Conservation (phyloP, 2,329 filamentous ascomycete genomes). For the Clarireedia sp. region DNA sequence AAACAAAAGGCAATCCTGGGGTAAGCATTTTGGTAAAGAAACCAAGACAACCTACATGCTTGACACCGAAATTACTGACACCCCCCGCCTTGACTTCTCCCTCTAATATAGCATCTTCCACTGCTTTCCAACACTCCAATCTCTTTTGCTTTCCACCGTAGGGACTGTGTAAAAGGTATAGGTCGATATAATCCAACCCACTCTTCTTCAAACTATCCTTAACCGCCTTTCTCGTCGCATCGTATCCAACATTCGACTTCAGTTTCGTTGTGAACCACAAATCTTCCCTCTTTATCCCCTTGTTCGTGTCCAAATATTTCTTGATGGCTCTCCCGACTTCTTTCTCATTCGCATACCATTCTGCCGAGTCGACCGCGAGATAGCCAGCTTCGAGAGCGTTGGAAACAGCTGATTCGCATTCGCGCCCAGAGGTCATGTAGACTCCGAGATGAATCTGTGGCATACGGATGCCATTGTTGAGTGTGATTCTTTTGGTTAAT, state of each 20-base stretch:
- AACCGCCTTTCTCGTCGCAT: conserved; percentile 59
- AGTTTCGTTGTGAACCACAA: conserved; percentile 79
- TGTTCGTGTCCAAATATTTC: conserved; percentile 45
- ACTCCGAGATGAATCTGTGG: conserved; percentile 68
- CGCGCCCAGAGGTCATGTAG: conserved; percentile 58
- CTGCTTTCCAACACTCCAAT: conserved; percentile 64
- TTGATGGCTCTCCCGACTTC: conserved; percentile 60
- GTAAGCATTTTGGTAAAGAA: neutral
- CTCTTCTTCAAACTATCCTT: conserved; percentile 54
- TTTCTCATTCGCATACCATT: conserved; percentile 60
- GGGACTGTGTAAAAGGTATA: conserved; percentile 73
- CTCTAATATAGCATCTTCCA: conserved; percentile 66
- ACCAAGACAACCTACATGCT: conserved; percentile 48
- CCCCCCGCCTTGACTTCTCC: conserved; percentile 66
- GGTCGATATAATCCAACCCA: conserved; percentile 66
- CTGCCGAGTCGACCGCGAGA: conserved; percentile 44
- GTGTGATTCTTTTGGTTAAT: neutral
- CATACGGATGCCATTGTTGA: conserved; percentile 40
- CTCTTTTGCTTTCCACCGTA: conserved; percentile 64
- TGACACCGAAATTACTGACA: conserved; percentile 71
- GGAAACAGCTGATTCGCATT: conserved; percentile 48
- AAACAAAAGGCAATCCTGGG: neutral
- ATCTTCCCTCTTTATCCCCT: conserved; percentile 54
- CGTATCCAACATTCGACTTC: conserved; percentile 53
- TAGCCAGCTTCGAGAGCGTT: conserved; percentile 39